A percentile compares a stretch with the other conserved stretches of the same genome.
Evolutionary conservation across 2,329 filamentous ascomycete species (phyloP).

Genomic region (Beauveria rudraprayagi): DNA sequence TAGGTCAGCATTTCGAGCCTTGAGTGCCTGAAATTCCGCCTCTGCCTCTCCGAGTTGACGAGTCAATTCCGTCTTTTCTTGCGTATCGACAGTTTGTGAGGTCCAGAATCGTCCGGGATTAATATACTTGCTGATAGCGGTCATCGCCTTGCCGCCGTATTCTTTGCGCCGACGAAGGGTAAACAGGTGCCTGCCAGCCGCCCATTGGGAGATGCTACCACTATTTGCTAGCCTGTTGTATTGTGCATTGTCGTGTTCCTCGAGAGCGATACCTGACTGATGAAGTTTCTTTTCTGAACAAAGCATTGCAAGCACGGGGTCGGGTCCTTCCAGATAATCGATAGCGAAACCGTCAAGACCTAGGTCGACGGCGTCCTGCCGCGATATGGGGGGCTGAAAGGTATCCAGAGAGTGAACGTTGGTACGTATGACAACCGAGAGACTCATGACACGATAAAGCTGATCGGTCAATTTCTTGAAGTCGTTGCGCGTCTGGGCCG

Average conservation of each 20-base stretch:
- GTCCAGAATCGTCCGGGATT: constrained; percentile 62
- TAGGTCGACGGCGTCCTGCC: constrained; percentile 44
- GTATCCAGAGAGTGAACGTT: constrained; percentile 42
- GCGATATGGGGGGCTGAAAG: constrained; percentile 47
- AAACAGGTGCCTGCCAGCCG: constrained; percentile 58
- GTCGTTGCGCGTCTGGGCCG: constrained; percentile 66
- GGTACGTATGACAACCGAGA: constrained; percentile 67
- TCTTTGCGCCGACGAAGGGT: constrained; percentile 64
- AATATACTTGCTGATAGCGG: constrained; percentile 58
- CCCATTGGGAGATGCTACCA: constrained; percentile 57
- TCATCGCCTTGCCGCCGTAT: constrained; percentile 67
- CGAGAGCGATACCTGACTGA: constrained; percentile 54
- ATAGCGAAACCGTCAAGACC: constrained; percentile 76
- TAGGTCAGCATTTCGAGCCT: constrained; percentile 22
- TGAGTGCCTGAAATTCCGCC: constrained; percentile 25
- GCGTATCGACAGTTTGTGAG: constrained; percentile 63
- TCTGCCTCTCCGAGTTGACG: constrained; percentile 39
- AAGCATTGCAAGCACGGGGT: constrained; percentile 78
- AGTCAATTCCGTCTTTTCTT: constrained; percentile 55
- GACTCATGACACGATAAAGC: constrained; percentile 53
- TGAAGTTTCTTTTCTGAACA: constrained; percentile 67
- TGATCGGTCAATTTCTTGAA: constrained; percentile 62
- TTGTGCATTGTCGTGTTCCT: constrained; percentile 57
- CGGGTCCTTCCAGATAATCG: constrained; percentile 73
- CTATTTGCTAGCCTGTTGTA: constrained; percentile 56